These are phyloP conservation scores for Erodium texanum DNA, from an alignment of 441 rosid genomes.

Conservation along the genomic window DNA sequence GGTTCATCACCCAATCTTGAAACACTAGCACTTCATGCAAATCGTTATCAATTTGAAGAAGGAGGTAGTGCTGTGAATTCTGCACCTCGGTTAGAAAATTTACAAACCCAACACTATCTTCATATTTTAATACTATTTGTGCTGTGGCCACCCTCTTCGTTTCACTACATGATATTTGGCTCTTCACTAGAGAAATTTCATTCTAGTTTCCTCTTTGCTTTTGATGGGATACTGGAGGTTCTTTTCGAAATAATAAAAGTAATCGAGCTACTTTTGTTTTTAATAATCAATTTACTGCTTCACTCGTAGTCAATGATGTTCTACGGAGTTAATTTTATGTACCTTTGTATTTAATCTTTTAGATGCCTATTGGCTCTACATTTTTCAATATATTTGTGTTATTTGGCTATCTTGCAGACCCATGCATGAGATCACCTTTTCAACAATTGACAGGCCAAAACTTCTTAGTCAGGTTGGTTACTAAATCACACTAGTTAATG, in stretches of 20 bases:
- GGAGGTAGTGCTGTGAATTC: slow-evolving; percentile 54
- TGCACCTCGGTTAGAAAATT: slow-evolving; percentile 28
- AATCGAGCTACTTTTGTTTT: too few species aligned
- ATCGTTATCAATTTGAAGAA: slow-evolving; percentile 33
- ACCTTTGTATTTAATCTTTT: background rate
- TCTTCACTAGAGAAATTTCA: background rate
- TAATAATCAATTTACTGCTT: too few species aligned
- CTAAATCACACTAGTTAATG: slow-evolving; percentile 5
- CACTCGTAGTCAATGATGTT: too few species aligned
- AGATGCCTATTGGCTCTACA: background rate
- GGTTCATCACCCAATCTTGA: slow-evolving; percentile 88
- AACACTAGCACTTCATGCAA: slow-evolving; percentile 40
- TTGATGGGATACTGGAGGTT: too few species aligned
- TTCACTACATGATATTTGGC: background rate
- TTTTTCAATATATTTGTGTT: background rate
- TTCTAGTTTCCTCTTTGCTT: background rate
- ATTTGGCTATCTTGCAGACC: slow-evolving; percentile 44
- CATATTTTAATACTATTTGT: background rate
- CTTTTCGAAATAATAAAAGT: too few species aligned
- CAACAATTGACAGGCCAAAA: slow-evolving; percentile 83
- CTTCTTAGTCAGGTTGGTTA: slow-evolving; percentile 80
- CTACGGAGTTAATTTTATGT: background rate
- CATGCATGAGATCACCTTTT: slow-evolving; percentile 92
- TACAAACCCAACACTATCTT: slow-evolving; percentile 9
- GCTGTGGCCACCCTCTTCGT: background rate